Evolutionary conservation across 2,329 filamentous ascomycete genomes (phyloP).

Genomic region (Colletotrichum noveboracense): DNA sequence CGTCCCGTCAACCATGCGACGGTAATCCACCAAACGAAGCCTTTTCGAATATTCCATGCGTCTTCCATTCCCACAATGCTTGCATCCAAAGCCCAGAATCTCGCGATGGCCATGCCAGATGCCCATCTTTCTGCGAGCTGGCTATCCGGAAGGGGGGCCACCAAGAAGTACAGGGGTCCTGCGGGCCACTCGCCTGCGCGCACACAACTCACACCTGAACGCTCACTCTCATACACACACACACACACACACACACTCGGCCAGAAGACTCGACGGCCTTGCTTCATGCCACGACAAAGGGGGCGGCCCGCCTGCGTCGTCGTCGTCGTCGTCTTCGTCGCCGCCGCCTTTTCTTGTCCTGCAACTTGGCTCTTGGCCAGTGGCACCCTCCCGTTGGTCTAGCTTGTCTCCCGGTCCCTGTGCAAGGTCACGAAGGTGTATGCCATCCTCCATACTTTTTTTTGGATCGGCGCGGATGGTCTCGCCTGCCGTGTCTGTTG

Average conservation of each 20-base stretch:
- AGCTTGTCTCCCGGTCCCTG: neutral
- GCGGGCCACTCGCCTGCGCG: neutral
- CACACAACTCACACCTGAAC: neutral
- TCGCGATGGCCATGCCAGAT: neutral
- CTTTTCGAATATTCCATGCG: slow-evolving; percentile 21
- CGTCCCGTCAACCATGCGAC: slow-evolving; percentile 20
- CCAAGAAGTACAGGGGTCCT: neutral
- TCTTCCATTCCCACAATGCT: slow-evolving; percentile 1
- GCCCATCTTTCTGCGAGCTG: neutral
- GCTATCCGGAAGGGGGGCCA: neutral
- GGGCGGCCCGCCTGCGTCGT: neutral
- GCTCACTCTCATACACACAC: neutral
- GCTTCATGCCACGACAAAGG: neutral
- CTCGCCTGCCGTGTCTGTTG: neutral
- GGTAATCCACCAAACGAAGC: slow-evolving; percentile 18
- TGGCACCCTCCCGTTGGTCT: neutral
- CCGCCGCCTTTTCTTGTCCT: neutral
- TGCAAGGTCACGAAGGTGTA: neutral
- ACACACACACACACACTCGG: neutral
- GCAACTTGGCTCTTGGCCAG: neutral
- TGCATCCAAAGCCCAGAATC: neutral
- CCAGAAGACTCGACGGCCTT: neutral
- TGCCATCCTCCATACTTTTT: neutral
- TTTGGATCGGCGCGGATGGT: neutral
- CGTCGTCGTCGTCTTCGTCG: neutral